phyloP scores from a whole-genome alignment of 192 early-diverging fungal species.

The Backusella luteola region DNA sequence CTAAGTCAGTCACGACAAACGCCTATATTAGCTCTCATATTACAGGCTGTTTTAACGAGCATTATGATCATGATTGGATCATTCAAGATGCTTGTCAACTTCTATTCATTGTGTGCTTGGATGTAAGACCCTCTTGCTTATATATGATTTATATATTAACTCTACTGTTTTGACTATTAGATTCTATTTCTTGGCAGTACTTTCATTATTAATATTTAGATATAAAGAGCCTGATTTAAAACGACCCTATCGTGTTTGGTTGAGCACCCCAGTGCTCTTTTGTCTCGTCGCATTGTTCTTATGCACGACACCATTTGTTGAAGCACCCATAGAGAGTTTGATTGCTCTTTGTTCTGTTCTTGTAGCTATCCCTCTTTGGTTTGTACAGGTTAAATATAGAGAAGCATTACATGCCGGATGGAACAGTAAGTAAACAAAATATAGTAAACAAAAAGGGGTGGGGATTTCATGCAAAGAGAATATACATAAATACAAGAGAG shows the following conservation, averaged over 20 bases:
- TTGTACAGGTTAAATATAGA: constrained; percentile 43
- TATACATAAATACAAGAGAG: not conserved
- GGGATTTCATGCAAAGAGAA: not conserved
- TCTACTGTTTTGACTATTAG: not conserved
- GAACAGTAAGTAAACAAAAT: constrained; percentile 28
- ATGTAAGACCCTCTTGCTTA: constrained; percentile 38
- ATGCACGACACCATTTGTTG: constrained; percentile 57
- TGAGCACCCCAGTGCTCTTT: constrained; percentile 65
- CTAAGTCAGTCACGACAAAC: constrained; percentile 57
- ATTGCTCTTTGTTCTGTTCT: constrained; percentile 48
- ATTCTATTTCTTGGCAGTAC: constrained; percentile 68
- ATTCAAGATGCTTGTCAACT: constrained; percentile 70
- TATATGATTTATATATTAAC: not conserved
- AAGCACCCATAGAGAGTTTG: constrained; percentile 50
- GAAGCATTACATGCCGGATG: constrained; percentile 33
- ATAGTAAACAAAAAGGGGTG: not conserved
- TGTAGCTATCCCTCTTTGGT: constrained; percentile 53
- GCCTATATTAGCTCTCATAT: constrained; percentile 62
- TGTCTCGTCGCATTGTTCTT: constrained; percentile 58
- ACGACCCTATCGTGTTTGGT: constrained; percentile 72
- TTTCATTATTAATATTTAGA: constrained; percentile 62
- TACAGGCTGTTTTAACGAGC: constrained; percentile 59
- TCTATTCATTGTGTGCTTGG: constrained; percentile 78
- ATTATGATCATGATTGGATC: constrained; percentile 64
- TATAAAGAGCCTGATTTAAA: constrained; percentile 64